A percentile compares a stretch with the other conserved stretches of the same genome.
Evolutionary conservation across 2,329 filamentous ascomycete species (phyloP).

Genomic region (Beauveria sp.): DNA sequence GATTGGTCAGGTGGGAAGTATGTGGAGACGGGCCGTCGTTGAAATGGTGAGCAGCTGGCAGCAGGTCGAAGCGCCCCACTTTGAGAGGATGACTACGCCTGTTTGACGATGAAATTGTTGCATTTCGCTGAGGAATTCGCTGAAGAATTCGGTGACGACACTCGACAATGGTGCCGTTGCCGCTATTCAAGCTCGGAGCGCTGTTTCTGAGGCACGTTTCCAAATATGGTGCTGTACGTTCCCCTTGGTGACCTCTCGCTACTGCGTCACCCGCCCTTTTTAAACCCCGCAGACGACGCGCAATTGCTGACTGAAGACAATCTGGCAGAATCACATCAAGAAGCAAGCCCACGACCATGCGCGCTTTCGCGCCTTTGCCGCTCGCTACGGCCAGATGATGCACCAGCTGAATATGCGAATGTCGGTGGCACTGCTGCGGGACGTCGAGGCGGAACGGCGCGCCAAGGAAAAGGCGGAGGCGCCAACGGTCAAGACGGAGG

Average conservation of each 20-base stretch:
- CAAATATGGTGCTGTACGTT: conserved; percentile 60
- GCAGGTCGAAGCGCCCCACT: conserved; percentile 3
- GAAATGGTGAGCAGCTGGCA: conserved; percentile 2
- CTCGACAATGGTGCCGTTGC: conserved; percentile 55
- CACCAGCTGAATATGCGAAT: conserved; percentile 62
- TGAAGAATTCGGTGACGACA: not conserved
- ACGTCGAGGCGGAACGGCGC: conserved; percentile 47
- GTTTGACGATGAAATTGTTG: not conserved
- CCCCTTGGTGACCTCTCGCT: not conserved
- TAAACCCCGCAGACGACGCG: not conserved
- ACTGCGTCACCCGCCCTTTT: not conserved
- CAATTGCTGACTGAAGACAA: not conserved
- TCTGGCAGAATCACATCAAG: conserved; percentile 55
- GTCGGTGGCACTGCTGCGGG: conserved; percentile 51
- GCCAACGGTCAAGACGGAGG: conserved; percentile 58
- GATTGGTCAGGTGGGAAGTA: not conserved
- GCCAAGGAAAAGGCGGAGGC: conserved; percentile 56
- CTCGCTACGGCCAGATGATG: conserved; percentile 54
- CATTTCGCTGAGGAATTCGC: not conserved
- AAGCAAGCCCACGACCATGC: conserved; percentile 57
- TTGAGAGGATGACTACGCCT: not conserved
- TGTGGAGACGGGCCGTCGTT: not conserved
- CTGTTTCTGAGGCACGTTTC: conserved; percentile 59
- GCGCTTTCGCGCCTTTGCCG: conserved; percentile 52
- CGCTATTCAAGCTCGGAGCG: conserved; percentile 59